phyloP scores from a whole-genome alignment of 2,329 filamentous ascomycete genomes.

The Akanthomyces dipterigenus region DNA sequence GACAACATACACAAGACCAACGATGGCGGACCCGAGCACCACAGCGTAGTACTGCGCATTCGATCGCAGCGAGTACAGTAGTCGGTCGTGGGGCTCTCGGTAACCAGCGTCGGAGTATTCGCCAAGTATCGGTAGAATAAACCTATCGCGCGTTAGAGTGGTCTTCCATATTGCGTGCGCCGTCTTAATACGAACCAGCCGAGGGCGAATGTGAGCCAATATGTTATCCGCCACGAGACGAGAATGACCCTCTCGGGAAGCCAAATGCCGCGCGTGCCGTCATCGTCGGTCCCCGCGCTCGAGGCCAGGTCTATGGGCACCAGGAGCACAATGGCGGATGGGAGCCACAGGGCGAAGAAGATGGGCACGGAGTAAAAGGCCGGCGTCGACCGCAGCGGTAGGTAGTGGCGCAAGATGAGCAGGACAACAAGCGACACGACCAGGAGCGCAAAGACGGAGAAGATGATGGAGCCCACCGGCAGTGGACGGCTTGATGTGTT shows the following conservation, averaged over 20 bases:
- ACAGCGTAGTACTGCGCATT: constrained; percentile 88
- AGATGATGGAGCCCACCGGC: constrained; percentile 72
- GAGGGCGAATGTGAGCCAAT: constrained; percentile 93
- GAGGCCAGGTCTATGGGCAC: constrained; percentile 95
- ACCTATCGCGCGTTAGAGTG: constrained; percentile 42
- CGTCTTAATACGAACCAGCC: constrained; percentile 62
- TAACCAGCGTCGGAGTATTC: constrained; percentile 95
- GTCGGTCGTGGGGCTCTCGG: constrained; percentile 71
- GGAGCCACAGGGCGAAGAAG: constrained; percentile 91
- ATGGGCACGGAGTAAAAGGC: constrained; percentile 86
- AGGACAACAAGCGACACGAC: constrained; percentile 71
- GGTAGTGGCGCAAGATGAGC: constrained; percentile 79
- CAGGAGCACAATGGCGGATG: constrained; percentile 82
- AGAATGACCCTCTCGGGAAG: constrained; percentile 70
- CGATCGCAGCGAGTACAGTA: constrained; percentile 76
- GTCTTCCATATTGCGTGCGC: neutral
- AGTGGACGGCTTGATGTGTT: constrained; percentile 47
- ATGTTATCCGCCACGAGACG: constrained; percentile 89
- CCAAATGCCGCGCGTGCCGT: constrained; percentile 74
- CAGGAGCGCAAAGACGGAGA: constrained; percentile 66
- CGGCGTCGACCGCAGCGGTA: constrained; percentile 84
- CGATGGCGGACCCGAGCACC: constrained; percentile 60
- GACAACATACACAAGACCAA: constrained; percentile 78
- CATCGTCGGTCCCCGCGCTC: constrained; percentile 66
- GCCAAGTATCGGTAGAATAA: constrained; percentile 84